Evolutionary conservation across 108 stramenopile genomes (phyloP).

Genomic region (Seminavis robusta): DNA sequence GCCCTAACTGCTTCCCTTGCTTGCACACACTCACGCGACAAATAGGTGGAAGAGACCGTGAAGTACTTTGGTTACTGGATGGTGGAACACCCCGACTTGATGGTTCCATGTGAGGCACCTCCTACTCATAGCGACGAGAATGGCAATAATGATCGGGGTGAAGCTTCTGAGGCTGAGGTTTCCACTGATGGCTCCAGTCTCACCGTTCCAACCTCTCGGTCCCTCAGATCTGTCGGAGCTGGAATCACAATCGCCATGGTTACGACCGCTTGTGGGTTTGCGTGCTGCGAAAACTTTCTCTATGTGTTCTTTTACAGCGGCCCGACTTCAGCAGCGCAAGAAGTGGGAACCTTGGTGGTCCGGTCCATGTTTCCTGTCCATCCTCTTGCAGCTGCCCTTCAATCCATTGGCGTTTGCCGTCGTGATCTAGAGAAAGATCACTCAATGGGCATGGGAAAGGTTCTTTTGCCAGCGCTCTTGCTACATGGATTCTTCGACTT

Average conservation of each 20-base stretch:
- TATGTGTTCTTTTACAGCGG: slow-evolving; percentile 81
- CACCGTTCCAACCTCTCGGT: not conserved
- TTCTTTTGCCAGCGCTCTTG: slow-evolving; percentile 58
- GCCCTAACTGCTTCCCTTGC: too few relatives aligned
- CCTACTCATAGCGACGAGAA: slow-evolving; percentile 27
- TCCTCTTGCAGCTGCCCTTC: slow-evolving; percentile 80
- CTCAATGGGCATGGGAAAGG: slow-evolving; percentile 37
- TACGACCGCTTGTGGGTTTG: slow-evolving; percentile 75
- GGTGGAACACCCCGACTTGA: slow-evolving; percentile 85
- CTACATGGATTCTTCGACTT: slow-evolving; percentile 85
- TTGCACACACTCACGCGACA: too few relatives aligned
- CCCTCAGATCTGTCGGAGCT: slow-evolving; percentile 24
- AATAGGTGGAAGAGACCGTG: slow-evolving; percentile 71
- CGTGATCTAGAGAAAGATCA: slow-evolving; percentile 67
- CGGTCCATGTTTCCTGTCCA: slow-evolving; percentile 81
- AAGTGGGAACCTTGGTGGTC: slow-evolving; percentile 61
- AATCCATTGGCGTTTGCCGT: slow-evolving; percentile 75
- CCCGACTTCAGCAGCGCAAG: slow-evolving; percentile 17
- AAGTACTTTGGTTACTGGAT: slow-evolving; percentile 83
- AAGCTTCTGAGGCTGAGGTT: too few relatives aligned
- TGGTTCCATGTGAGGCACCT: slow-evolving; percentile 39
- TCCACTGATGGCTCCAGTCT: too few relatives aligned
- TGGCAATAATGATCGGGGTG: slow-evolving; percentile 20
- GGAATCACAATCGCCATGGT: slow-evolving; percentile 83
- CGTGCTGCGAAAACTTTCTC: slow-evolving; percentile 83